These are phyloP conservation scores for Adansonia digitata DNA, from an alignment of 345 rosid species.

Conservation along the genomic window DNA sequence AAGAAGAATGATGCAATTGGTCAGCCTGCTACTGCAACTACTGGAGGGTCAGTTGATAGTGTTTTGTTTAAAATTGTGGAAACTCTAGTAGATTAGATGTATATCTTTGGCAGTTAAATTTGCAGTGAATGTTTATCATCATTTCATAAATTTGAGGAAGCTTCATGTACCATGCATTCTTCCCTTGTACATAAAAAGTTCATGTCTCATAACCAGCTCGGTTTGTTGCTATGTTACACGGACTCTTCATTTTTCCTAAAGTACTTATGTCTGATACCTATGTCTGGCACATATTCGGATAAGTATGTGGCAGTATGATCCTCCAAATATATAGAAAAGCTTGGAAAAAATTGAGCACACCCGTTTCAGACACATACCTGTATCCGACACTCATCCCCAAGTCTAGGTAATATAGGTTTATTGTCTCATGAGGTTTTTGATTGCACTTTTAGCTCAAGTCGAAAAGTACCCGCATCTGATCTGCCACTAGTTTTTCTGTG, in stretches of 20 bases:
- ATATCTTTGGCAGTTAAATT: neutral
- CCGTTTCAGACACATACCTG: no score
- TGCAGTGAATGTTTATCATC: neutral
- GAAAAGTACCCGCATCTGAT: neutral
- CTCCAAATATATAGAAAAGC: no score
- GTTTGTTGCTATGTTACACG: no score
- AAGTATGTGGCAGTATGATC: no score
- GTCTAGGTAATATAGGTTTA: no score
- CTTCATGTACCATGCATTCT: neutral
- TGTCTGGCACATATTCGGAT: no score
- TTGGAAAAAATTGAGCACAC: no score
- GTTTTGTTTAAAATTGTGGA: neutral
- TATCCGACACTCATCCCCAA: no score
- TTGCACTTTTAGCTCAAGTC: neutral
- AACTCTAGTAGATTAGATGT: neutral
- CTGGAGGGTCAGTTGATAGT: constrained; percentile 78
- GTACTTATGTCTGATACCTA: no score
- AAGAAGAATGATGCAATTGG: constrained; percentile 82
- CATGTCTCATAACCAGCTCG: neutral
- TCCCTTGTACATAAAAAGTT: neutral
- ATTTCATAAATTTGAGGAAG: neutral
- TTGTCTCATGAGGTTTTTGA: neutral
- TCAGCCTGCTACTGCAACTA: constrained; percentile 94
- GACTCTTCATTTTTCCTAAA: no score
- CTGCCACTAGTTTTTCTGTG: neutral